Evolutionary conservation across 805 yeast genomes (phyloP).

Genomic region (Nematodospora valgi): DNA sequence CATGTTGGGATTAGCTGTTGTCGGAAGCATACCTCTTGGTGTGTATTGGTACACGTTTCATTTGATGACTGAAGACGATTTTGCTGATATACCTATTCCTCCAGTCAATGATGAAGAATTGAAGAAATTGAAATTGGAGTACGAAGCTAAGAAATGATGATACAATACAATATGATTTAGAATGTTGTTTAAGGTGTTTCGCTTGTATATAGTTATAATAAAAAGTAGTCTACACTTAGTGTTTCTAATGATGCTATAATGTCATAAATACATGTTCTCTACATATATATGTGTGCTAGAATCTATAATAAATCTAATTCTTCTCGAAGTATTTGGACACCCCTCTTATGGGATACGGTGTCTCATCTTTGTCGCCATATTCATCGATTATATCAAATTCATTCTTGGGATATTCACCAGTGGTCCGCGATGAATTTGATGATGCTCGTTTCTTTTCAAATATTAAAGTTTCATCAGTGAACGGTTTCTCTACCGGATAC

Average conservation of each 20-base stretch:
- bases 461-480: too few species aligned
- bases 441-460: background rate
- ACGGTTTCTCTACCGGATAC: too few species aligned
- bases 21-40: conserved; percentile 64
- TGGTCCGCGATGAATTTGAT: background rate
- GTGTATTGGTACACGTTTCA: conserved; percentile 65
- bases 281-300: background rate
- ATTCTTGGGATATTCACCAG: background rate
- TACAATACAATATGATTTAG: background rate
- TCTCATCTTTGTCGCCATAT: conserved; percentile 2
- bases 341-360: conserved; percentile 33
- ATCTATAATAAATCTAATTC: background rate
- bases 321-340: conserved; percentile 20
- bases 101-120: conserved; percentile 81
- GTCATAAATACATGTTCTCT: background rate
- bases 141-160: conserved; percentile 43
- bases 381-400: conserved; percentile 1
- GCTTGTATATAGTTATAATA: conserved; percentile 11
- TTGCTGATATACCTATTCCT: conserved; percentile 90
- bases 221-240: too few species aligned
- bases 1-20: conserved; percentile 54
- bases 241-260: too few species aligned
- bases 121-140: conserved; percentile 67
- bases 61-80: conserved; percentile 64
- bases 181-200: background rate